Evolutionary conservation across 257 asterid genomes (phyloP), one percentile per base, ranked within the genome.

Genomic region (Gentiana macrophylla): DNA sequence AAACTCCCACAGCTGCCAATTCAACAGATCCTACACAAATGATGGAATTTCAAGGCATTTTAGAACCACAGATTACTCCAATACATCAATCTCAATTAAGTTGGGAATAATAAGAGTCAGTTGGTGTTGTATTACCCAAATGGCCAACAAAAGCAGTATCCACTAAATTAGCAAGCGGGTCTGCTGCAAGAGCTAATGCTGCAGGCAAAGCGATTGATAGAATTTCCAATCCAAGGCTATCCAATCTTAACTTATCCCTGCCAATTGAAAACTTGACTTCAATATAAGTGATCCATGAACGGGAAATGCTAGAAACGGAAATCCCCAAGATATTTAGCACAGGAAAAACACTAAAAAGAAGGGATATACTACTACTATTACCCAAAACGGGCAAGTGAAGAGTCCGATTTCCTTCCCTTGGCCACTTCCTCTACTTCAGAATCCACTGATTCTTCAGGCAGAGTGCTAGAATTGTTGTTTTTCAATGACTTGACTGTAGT

Each of bases 1-100:
- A 87, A 62, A 91, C 91, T 56, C 98, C 98, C 56, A 81, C 96
- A 48, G 96, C 95, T 57, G 96, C 98, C 64, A 91, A 77, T 72
- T 91, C 96, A 68, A 84, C 81, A 13, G 98, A 87, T 49, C 98
- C 98, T 87, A 63, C 65, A 70, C 35, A 69, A 57, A 63, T 64
- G 37, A 41, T 5, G 46, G 2, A 41, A 41, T 5, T 5, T 10
- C 9, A 41, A 41, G 46, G 9, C 9, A 41, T 10, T 41, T 2
- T 3, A 3, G 71, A 52, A 36, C 50, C 57, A 50, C 41, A 54
- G 53, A 2, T 41, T 41, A 0, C 46, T 7, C 9, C 9, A 1
- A 41, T 3, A 7, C 6, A 41, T 41, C 46, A 41, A 41, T 0
- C 46, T 41, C 5, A 41, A 41, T 41, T 41, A 41, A 41, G 46